Base-by-base conservation (phyloP, 1,139 yeast species). In the Citeromyces siamensis region DNA sequence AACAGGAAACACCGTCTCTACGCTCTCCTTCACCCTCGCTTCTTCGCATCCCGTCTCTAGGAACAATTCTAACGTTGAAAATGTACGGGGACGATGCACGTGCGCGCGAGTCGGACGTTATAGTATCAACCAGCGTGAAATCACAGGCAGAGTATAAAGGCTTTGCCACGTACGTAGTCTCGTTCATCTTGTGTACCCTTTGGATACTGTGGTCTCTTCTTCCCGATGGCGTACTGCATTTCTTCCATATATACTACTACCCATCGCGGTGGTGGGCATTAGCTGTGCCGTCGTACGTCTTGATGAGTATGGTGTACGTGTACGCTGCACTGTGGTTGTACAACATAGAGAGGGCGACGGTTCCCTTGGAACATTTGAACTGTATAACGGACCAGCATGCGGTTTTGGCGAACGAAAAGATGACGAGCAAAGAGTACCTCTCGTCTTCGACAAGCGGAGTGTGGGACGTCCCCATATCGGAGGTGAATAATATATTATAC, bases 241-340 rank as follows among this genome's bases (percentile, higher is more conserved):
- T 51, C 40, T 42, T 80, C 16, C 73, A 78, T 2, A 70, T 85
- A 10, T 68, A 73, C 46, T 85, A 83, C 55, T 81, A 77, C 46
- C 95, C 95, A 0, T 80, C 85, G 23, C 64, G 85, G 45, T 84
- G 90, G 78, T 85, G 95, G 95, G 78, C 90, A 2, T 51, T 79
- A 36, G 83, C 86, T 0, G 54, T 82, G 1, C 94, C 95, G 1
- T 62, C 80, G 3, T 79, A 71, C 47, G 64, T 78, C 6, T 59
- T 88, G 31, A 73, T 84, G 65, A 55, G 67, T 12, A 75, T 88
- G 83, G 58, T 76, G 7, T 85, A 75, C 50, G 68, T 69, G 0
- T 88, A 86, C 53, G 61, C 82, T 4, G 83, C 77, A 3, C 56
- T 86, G 38, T 76, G 78, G 1, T 56, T 75, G 34, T 84, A 80